Evolutionary conservation across 345 rosid genomes (phyloP).

Genomic region (Xanthoceras sorbifolium): DNA sequence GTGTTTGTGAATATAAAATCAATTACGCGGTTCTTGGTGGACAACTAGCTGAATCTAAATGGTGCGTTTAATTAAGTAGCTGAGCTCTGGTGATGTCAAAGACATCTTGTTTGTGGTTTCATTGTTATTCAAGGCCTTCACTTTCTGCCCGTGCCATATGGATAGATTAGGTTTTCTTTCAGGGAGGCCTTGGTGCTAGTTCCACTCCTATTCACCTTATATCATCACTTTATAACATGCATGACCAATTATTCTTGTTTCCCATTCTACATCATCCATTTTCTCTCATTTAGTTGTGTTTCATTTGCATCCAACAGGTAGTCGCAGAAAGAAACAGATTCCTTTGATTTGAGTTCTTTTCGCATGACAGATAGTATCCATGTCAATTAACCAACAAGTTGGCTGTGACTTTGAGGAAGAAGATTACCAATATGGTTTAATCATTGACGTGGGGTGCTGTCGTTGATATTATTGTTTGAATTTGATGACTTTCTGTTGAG

Average conservation of each 20-base stretch:
- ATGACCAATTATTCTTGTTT: neutral
- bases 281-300: neutral
- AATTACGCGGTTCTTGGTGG: neutral
- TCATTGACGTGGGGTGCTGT: neutral
- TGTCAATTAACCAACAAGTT: neutral
- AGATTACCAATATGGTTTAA: neutral
- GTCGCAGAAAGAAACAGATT: conserved; percentile 30
- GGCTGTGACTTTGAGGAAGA: neutral
- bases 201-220: neutral
- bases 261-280: neutral
- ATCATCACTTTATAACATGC: neutral
- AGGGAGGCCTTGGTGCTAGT: neutral
- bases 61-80: neutral
- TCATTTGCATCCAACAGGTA: conserved; percentile 25
- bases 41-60: neutral
- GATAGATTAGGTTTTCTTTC: neutral
- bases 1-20: neutral
- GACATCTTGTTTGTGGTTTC: neutral
- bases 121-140: neutral
- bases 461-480: neutral
- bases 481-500: neutral
- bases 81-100: neutral
- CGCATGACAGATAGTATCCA: neutral
- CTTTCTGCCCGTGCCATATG: neutral
- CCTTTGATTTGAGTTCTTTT: conserved; percentile 3